Base-by-base conservation (phyloP, 1,284 basidiomycete genomes). In the Puccinia hordei region DNA sequence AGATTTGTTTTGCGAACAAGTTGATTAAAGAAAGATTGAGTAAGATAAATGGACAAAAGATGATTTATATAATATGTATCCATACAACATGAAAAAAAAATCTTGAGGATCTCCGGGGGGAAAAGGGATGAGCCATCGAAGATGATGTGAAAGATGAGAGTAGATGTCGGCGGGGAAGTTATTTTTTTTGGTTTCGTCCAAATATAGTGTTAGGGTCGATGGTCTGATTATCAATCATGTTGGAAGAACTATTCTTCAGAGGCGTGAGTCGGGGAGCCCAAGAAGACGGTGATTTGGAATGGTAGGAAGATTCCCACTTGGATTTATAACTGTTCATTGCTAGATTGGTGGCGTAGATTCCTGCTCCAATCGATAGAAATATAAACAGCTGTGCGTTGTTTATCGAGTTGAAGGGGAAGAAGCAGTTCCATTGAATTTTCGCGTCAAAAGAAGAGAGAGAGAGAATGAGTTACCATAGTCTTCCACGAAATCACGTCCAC, bases 401-500 rank as follows among this genome's bases (percentile, higher is more conserved):
- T n/a, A n/a, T n/a, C 17, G 19, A 1, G 24, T 59, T 30, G 9
- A 33, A 72, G 9, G 24, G 61, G 33, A 30, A 53, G 30, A 33
- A n/a, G n/a, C n/a, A n/a, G n/a, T n/a, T n/a, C n/a, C n/a, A n/a
- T n/a, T n/a, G n/a, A n/a, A n/a, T n/a, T n/a, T n/a, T n/a, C n/a
- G 59, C 9, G 9, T 61, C 27, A 12, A 30, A n/a, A n/a, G 38
- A 22, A n/a, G 27, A 13, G 10, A 30, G 24, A 35, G 24, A 0
- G 17, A 8, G 22, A 17, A 19, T 4, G 49, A 19, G 22, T 27
- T 41, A 82, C 81, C 85, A 85, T 85, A 33, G 83, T 85, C 82
- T 85, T 85, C 85, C 85, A 85, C 81, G 85, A 85, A n/a, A 85
- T 84, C 13, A 82, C 83, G 72, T 85, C 85, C 38, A 85, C 84